Base-by-base conservation (phyloP, 2,329 filamentous ascomycete genomes). In the Fusarium subtropicale region DNA sequence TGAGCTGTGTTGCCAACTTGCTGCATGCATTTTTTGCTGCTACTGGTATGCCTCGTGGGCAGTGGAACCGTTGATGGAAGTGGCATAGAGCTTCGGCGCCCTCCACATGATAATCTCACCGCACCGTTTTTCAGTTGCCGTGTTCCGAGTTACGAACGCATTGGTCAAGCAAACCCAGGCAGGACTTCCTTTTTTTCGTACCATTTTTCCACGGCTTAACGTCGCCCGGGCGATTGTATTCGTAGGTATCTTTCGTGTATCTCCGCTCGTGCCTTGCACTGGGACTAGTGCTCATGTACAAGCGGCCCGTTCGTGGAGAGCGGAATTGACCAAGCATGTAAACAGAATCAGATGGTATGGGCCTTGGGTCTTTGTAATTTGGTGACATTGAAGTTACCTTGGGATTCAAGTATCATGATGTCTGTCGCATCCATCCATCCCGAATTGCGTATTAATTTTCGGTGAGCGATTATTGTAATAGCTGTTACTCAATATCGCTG, bases 81-180 rank as follows among this genome's bases (percentile, higher is more conserved):
- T 59, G 64, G 55, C 33, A 71, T 64, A 64, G 66, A 66, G 56
- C 64, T 62, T 58, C 22, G 44, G 60, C 61, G 61, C 51, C 64
- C 71, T 71, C 72, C 72, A 74, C 72, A 56, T 38, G 71, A 60
- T 60, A 71, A 75, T 71, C 68, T 72, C 72, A 75, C 73, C 69
- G 64, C 68, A 71, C 69, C 65, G 60, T 60, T 62, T 48, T 60
- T 59, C 28, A 71, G 41, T 69, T 75, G 73, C 73, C 73, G 73
- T 75, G 73, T 75, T 75, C 73, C 73, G 73, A 75, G 69, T 58
- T 62, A 44, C n/a, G 48, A n/a, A 41, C 55, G 59, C 68, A 60
- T 56, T 60, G 64, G 45, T 60, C 38, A 45, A 66, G 28, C 20
- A 46, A 30, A 54, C 51, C 33, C 18, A 28, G 47, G 36, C 31